A percentile compares a stretch with the other conserved stretches of the same genome.
Conservation (phyloP, 805 yeast genomes). For the Yarrowia sp. region DNA sequence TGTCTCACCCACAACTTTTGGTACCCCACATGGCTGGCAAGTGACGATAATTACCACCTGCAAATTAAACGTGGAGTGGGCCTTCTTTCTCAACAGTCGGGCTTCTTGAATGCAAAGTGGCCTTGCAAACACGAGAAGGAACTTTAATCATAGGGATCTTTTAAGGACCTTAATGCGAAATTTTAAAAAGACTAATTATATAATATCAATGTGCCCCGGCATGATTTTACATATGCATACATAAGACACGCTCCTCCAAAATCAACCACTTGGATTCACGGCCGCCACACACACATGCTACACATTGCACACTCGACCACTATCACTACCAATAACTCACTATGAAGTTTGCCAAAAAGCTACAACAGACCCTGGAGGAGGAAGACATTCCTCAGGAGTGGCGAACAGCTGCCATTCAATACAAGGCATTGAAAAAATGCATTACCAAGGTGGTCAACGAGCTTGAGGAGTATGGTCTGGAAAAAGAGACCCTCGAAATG, state of each 20-base stretch:
- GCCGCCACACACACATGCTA: constrained; percentile 18
- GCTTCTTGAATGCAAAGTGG: not conserved
- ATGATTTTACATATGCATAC: constrained; percentile 3
- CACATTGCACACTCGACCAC: not conserved
- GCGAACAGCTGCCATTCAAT: constrained; percentile 66
- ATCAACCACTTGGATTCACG: not conserved
- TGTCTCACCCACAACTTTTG: not conserved
- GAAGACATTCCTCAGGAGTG: constrained; percentile 65
- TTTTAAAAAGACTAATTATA: constrained; percentile 14
- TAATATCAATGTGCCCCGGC: constrained; percentile 10
- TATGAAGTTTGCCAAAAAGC: constrained; percentile 76
- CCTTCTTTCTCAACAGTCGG: not conserved
- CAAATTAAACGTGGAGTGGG: not conserved
- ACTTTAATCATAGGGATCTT: not conserved
- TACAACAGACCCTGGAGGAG: constrained; percentile 58
- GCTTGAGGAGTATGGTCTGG: constrained; percentile 55
- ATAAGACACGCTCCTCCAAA: not conserved
- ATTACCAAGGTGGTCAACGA: constrained; percentile 64
- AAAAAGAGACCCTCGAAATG: constrained; percentile 41
- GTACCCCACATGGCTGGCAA: not conserved
- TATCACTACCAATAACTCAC: not conserved
- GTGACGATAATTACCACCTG: not conserved
- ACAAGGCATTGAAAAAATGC: constrained; percentile 64
- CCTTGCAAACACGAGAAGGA: constrained; percentile 8
- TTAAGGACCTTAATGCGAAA: constrained; percentile 11